Evolutionary conservation across 805 yeast genomes (phyloP).

Genomic region (Komagataella phaffii): DNA sequence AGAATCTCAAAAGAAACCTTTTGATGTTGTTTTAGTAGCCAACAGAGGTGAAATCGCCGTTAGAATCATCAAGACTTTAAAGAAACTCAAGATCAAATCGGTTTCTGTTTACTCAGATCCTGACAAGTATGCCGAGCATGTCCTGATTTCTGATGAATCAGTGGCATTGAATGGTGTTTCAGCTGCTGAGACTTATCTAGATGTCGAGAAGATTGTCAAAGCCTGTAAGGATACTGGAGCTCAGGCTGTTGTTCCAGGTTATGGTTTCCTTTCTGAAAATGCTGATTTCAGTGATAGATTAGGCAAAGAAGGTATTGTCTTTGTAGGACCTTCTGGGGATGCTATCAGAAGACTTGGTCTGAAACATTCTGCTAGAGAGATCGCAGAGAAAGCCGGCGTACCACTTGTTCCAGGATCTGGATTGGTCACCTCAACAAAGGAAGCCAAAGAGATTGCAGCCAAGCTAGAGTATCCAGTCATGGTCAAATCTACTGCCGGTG

Average conservation of each 20-base stretch:
- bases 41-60: constrained; percentile 98
- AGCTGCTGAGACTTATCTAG: constrained; percentile 85
- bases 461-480: constrained; percentile 77
- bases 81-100: constrained; percentile 62
- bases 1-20: constrained; percentile 39
- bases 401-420: constrained; percentile 98
- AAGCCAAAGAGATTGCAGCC: constrained; percentile 66
- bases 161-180: constrained; percentile 68
- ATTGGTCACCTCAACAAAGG: constrained; percentile 53
- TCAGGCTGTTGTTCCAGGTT: constrained; percentile 96
- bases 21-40: constrained; percentile 80
- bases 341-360: constrained; percentile 85
- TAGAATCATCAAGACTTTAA: constrained; percentile 79
- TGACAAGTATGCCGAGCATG: constrained; percentile 84
- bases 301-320: constrained; percentile 68
- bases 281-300: constrained; percentile 92
- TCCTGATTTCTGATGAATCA: constrained; percentile 67
- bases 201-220: constrained; percentile 68
- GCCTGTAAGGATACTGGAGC: constrained; percentile 81
- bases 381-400: constrained; percentile 83
- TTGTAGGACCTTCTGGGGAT: constrained; percentile 95
- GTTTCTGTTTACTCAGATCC: constrained; percentile 88
- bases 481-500: constrained; percentile 98
- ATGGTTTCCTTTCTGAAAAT: constrained; percentile 92
- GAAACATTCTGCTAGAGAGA: constrained; percentile 93